These are phyloP conservation scores for Linnemannia zychae DNA, from an alignment of 192 early-diverging fungal species.

Conservation along the genomic window DNA sequence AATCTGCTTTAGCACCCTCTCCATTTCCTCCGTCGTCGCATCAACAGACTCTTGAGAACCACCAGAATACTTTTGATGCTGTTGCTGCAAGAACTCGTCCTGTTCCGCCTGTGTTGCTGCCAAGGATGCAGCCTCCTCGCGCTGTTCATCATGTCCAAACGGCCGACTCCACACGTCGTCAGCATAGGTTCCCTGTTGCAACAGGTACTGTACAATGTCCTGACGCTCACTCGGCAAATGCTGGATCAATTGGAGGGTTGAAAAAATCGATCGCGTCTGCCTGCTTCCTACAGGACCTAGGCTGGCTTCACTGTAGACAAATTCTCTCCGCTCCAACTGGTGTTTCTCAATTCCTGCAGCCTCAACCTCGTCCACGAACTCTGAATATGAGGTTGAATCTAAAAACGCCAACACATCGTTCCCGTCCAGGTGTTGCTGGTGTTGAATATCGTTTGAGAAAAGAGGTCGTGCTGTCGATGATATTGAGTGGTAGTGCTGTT, in stretches of 20 bases:
- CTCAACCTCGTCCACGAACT: constrained; percentile 43
- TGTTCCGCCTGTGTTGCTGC: constrained; percentile 32
- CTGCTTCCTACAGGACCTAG: background rate
- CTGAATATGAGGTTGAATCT: constrained; percentile 38
- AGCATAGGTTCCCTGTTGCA: constrained; percentile 43
- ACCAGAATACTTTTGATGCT: background rate
- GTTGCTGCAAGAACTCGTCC: constrained; percentile 30
- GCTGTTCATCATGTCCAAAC: constrained; percentile 18
- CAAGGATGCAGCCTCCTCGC: constrained; percentile 31
- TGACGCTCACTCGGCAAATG: constrained; percentile 50
- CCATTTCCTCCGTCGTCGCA: constrained; percentile 41
- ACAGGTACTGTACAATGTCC: constrained; percentile 50
- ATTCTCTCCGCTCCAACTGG: constrained; percentile 36
- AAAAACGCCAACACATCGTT: constrained; percentile 30
- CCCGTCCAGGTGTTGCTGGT: constrained; percentile 46
- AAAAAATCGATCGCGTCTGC: background rate
- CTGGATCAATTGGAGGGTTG: constrained; percentile 40
- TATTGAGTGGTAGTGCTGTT: background rate
- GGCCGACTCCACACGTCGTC: constrained; percentile 42
- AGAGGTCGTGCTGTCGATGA: background rate
- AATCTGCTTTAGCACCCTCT: constrained; percentile 42
- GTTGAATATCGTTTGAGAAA: constrained; percentile 31
- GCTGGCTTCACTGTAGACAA: constrained; percentile 25
- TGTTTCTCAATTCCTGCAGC: constrained; percentile 32
- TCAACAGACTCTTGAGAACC: background rate